These are phyloP conservation scores for Fraxinus anomala DNA, from an alignment of 257 asterid species.

Conservation along the genomic window DNA sequence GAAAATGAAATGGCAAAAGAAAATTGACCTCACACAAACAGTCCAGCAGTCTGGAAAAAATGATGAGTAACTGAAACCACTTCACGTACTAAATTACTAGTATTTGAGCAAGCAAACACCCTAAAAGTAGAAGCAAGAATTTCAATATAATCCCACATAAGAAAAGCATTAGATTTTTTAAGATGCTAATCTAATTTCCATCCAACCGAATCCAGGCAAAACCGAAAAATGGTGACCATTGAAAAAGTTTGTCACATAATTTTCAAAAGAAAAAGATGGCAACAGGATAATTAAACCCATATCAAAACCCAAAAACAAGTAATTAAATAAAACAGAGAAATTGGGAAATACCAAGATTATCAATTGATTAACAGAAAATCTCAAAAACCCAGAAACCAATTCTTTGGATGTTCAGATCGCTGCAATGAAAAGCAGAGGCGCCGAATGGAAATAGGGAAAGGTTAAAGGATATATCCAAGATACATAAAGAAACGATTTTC, in stretches of 20 bases:
- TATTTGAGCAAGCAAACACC: neutral
- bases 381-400: neutral
- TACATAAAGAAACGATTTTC: too few relatives aligned
- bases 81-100: neutral
- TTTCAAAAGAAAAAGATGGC: neutral
- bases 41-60: neutral
- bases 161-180: neutral
- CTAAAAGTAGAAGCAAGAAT: neutral
- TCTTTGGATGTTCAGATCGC: neutral
- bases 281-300: neutral
- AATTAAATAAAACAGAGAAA: neutral
- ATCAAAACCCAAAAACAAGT: neutral
- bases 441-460: neutral
- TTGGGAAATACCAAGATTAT: constrained; percentile 1
- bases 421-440: neutral
- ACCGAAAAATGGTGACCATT: neutral
- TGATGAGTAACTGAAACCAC: neutral
- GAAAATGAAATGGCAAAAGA: neutral
- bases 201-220: neutral
- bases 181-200: neutral
- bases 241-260: neutral
- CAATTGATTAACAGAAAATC: neutral
- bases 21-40: neutral
- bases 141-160: neutral
- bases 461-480: neutral